phyloP scores from a whole-genome alignment of 176 grass and related monocot genomes.

The Metroxylon sagu region DNA sequence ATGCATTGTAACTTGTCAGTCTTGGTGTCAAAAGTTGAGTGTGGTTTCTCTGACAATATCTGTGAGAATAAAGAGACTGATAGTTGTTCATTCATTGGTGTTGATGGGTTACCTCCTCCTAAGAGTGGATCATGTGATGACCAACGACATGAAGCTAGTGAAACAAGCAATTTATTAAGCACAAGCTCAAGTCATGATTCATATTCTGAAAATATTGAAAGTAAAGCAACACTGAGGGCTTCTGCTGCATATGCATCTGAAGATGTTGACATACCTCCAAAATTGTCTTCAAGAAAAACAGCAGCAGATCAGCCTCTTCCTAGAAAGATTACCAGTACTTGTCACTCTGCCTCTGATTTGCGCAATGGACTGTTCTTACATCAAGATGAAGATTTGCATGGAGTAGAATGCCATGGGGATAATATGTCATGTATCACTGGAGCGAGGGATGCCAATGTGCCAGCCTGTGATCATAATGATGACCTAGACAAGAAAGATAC shows the following conservation, averaged over 20 bases:
- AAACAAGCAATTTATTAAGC: slow-evolving; percentile 36
- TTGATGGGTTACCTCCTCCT: slow-evolving; percentile 16
- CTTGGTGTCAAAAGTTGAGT: slow-evolving; percentile 38
- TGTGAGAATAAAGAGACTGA: slow-evolving; percentile 38
- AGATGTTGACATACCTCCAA: slow-evolving; percentile 43
- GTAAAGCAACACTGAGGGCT: slow-evolving; percentile 28
- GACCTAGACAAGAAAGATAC: slow-evolving; percentile 26
- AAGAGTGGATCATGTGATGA: slow-evolving; percentile 35
- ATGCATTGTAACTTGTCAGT: slow-evolving; percentile 35
- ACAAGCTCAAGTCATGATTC: slow-evolving; percentile 55
- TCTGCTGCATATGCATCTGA: slow-evolving; percentile 33
- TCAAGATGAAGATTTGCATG: slow-evolving; percentile 16
- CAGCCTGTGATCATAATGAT: neutral
- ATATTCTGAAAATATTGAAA: slow-evolving; percentile 48
- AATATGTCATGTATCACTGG: slow-evolving; percentile 47
- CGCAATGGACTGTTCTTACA: slow-evolving; percentile 23
- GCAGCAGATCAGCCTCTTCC: neutral
- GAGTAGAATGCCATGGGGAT: slow-evolving; percentile 32
- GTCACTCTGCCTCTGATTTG: neutral
- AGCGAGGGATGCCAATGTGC: slow-evolving; percentile 22
- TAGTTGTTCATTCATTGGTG: slow-evolving; percentile 22
- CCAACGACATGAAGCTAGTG: slow-evolving; percentile 19
- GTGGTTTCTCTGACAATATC: slow-evolving; percentile 45
- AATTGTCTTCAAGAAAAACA: neutral
- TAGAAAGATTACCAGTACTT: neutral